phyloP scores from a whole-genome alignment of 2,329 filamentous ascomycete species.

The Septoria petroselini region DNA sequence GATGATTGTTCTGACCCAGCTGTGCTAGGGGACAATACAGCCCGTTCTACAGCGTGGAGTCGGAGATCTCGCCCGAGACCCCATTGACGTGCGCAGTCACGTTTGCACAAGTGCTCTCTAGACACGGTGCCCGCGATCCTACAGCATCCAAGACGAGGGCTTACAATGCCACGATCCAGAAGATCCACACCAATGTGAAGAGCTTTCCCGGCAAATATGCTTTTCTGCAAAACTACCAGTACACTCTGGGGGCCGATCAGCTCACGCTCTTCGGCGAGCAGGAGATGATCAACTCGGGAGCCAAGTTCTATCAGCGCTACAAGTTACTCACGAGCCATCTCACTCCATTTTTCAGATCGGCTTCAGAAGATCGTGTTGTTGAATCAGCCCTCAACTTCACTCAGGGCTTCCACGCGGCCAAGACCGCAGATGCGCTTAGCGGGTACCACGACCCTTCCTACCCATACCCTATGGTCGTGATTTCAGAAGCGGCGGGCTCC shows the following conservation, averaged over 20 bases:
- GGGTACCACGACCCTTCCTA: constrained; percentile 43
- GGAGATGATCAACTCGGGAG: constrained; percentile 71
- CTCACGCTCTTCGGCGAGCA: constrained; percentile 66
- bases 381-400: constrained; percentile 74
- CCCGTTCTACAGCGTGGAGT: constrained; percentile 74
- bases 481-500: constrained; percentile 62
- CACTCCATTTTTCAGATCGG: constrained; percentile 69
- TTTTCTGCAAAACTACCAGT: constrained; percentile 70
- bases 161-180: constrained; percentile 63
- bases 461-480: constrained; percentile 59
- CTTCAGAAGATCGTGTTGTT: constrained; percentile 68
- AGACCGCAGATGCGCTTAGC: constrained; percentile 43
- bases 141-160: constrained; percentile 62
- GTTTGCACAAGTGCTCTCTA: constrained; percentile 76
- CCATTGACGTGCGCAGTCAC: constrained; percentile 70
- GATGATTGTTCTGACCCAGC: not conserved
- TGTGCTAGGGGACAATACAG: constrained; percentile 68
- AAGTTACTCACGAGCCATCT: constrained; percentile 54
- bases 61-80: constrained; percentile 57
- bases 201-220: constrained; percentile 61
- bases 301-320: constrained; percentile 74
- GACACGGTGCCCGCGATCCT: constrained; percentile 81
- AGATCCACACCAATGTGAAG: constrained; percentile 59
- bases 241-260: constrained; percentile 66
- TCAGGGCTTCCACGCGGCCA: constrained; percentile 65